Base-by-base conservation (phyloP, 2,329 filamentous ascomycete species). In the Arthroderma sp. region DNA sequence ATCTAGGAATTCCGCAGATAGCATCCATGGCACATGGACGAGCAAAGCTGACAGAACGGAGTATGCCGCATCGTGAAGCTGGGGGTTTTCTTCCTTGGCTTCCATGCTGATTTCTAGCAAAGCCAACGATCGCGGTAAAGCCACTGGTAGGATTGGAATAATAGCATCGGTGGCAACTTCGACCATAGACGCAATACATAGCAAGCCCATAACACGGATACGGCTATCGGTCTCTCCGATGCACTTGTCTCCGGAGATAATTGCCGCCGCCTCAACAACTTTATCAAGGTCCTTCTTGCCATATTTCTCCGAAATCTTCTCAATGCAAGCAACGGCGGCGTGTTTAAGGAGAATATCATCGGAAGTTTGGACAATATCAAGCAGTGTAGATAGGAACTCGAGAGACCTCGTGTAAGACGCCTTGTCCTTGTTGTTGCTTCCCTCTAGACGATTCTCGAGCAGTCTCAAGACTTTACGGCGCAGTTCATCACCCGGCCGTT, bases 221-320 rank as follows among this genome's bases (percentile, higher is more conserved):
- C 77, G 77, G 52, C 75, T 70, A 55, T 94, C 83, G 8, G 73
- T 64, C 59, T 83, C 81, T 33, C 83, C 84, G 40, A 96, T 74
- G 50, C 85, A 89, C 51, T 83, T 71, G 44, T 78, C 69, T 36
- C 87, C 80, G 33, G 84, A 80, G 54, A 98, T 82, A 1, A 81
- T 82, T 47, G 79, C 71, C 4, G 87, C 85, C 4, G 87, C 83
- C 4, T 76, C 75, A 28, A 83, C 73, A 38, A 94, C 83, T 38
- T 79, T 80, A 52, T 83, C 78, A 1, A 83, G 72, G 56, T 94
- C 85, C 61, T 88, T 93, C 70, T 91, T 93, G 53, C 91, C 93
- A 60, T 94, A 96, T 61, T 89, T 89, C 64, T 95, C 88, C 2
- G 85, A 78, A 50, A 98, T 93, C 62, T 85, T 85, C 65, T 95